Evolutionary conservation across 148 eudicot species (phyloP).

Genomic region (Selenicereus undatus): DNA sequence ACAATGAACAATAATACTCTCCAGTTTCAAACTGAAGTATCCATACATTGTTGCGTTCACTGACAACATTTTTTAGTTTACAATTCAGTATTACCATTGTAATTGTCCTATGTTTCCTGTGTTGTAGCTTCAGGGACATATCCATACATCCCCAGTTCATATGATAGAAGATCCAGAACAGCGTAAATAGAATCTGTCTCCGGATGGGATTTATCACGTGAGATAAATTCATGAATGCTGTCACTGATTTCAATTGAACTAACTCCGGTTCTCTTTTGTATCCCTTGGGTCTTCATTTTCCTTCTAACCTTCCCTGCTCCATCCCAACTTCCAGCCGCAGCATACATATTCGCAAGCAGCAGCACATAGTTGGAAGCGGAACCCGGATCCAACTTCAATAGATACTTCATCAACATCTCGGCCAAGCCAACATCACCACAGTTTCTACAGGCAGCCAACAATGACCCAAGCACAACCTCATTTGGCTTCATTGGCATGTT

Average conservation of each 20-base stretch:
- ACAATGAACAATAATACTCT: too few species aligned
- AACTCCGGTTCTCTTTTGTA: slow-evolving; percentile 48
- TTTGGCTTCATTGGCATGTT: slow-evolving; percentile 56
- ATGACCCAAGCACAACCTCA: slow-evolving; percentile 48
- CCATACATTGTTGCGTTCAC: too few species aligned
- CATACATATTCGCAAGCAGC: slow-evolving; percentile 60
- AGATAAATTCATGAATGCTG: slow-evolving; percentile 46
- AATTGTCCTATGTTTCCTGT: slow-evolving; percentile 20
- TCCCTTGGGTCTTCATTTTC: slow-evolving; percentile 50
- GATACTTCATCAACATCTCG: slow-evolving; percentile 37
- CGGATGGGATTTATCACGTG: slow-evolving; percentile 50
- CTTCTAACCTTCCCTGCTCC: slow-evolving; percentile 49
- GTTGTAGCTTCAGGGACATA: slow-evolving; percentile 27
- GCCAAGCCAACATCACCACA: slow-evolving; percentile 46
- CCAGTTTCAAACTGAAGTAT: too few species aligned
- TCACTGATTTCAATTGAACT: slow-evolving; percentile 52
- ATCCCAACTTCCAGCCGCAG: slow-evolving; percentile 52
- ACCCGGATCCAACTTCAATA: slow-evolving; percentile 37
- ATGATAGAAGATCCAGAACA: slow-evolving; percentile 37
- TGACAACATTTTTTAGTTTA: background rate
- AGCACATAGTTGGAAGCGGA: slow-evolving; percentile 51
- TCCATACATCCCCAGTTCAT: slow-evolving; percentile 32
- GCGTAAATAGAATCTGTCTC: slow-evolving; percentile 36
- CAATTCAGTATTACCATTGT: background rate
- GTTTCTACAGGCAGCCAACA: slow-evolving; percentile 50